Base-by-base conservation (phyloP, 1,284 basidiomycete genomes). In the Ustilago tritici region DNA sequence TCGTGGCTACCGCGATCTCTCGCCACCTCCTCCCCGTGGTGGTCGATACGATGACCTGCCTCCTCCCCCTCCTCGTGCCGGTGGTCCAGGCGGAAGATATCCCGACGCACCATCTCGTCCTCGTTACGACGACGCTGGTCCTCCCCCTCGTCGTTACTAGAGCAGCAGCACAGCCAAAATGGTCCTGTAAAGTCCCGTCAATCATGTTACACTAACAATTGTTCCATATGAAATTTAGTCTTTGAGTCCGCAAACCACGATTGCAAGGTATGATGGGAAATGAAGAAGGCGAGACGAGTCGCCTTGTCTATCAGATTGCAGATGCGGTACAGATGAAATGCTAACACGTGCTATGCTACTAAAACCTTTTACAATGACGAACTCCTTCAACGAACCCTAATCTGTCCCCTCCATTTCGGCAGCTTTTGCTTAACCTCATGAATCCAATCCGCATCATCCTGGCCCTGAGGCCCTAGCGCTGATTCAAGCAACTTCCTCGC, bases 11-110 rank as follows among this genome's bases (percentile, higher is more conserved):
- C 60, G 77, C n/a, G 74, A 74, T 41, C 56, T 75, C 54, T 65
- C 69, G 31, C 72, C 73, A 55, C 76, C 77, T 15, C 81, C 80
- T 63, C 65, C 67, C 19, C 63, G 75, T 36, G 72, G 66, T 56
- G 61, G 74, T 23, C 41, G 78, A 19, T 79, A 81, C 68, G 81
- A 79, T 47, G 79, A 78, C 55, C 40, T 70, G 19, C 81, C 81
- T 28, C 79, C 81, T 56, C 79, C 79, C 50, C 76, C 75, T 63
- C 75, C 75, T 28, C 65, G 73, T 19, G 60, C 69, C 3, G 61
- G 64, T 31, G 74, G 74, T 7, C 73, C 73, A 4, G 73, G 67
- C 9, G 65, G 55, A 11, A 65, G 74, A 36, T 76, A 76, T 52
- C 60, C 62, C 14, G 70, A 77, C 28, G 70, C 38, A 32, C 70